A percentile compares a stretch with the other conserved stretches of the same genome.
These are phyloP conservation scores for Dichotomocladium elegans DNA, from an alignment of 371 early-diverging fungal genomes.

Conservation along the genomic window DNA sequence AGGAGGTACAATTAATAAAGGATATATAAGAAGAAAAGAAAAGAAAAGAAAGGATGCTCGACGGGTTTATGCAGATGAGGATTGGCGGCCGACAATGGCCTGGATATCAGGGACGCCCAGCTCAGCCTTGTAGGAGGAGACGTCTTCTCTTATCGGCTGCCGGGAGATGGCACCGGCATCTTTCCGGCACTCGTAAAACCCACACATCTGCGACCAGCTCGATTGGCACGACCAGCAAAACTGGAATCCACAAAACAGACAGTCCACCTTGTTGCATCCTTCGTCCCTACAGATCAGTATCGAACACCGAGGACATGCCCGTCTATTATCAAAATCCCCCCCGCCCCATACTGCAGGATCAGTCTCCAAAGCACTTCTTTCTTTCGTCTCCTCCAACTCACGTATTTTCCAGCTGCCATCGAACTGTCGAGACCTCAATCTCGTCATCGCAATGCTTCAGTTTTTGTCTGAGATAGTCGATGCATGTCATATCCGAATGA, in stretches of 20 bases:
- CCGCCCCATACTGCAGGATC: constrained; percentile 22
- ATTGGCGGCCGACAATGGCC: constrained; percentile 22
- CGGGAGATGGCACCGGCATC: too few relatives aligned
- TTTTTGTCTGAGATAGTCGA: constrained; percentile 38
- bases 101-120: constrained; percentile 41
- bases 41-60: too few relatives aligned
- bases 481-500: constrained; percentile 46
- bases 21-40: neutral
- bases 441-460: constrained; percentile 9
- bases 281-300: constrained; percentile 75
- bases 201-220: constrained; percentile 34
- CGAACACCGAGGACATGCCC: constrained; percentile 68
- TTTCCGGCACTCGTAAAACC: constrained; percentile 34
- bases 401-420: constrained; percentile 44
- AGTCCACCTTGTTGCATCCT: constrained; percentile 78
- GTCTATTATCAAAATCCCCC: constrained; percentile 8
- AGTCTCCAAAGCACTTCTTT: too few relatives aligned
- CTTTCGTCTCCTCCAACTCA: constrained; percentile 51
- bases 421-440: constrained; percentile 27
- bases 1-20: neutral
- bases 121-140: constrained; percentile 19
- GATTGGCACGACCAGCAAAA: constrained; percentile 67
- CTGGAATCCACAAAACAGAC: constrained; percentile 64
- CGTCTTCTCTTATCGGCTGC: neutral
- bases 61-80: neutral